Conservation (phyloP, 139 green algal species). For the Yamagishiella unicocca region DNA sequence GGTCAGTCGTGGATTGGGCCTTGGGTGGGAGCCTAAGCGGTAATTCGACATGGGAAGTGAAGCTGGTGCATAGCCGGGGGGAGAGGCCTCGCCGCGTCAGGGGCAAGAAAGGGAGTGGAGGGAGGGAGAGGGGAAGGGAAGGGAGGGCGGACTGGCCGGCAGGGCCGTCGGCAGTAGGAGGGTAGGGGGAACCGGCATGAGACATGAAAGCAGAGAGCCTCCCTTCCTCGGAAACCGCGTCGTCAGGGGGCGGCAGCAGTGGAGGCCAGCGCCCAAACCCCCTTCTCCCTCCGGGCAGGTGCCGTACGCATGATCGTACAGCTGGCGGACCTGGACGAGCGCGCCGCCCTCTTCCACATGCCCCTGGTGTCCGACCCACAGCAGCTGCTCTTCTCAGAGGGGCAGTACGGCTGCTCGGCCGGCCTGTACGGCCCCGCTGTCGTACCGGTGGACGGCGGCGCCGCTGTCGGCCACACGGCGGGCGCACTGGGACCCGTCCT, state of each 20-base stretch:
- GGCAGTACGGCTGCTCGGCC: neutral
- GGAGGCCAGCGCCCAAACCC: too few species aligned
- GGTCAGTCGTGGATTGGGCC: too few species aligned
- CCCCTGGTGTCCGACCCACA: conserved; percentile 24
- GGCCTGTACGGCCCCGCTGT: neutral
- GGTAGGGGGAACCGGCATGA: neutral
- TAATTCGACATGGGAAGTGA: too few species aligned
- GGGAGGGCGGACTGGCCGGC: neutral
- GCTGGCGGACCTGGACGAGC: conserved; percentile 27
- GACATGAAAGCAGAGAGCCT: neutral
- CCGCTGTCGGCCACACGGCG: neutral
- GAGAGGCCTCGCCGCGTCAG: too few species aligned
- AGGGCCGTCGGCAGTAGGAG: neutral
- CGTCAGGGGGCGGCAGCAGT: too few species aligned
- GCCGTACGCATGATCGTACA: neutral
- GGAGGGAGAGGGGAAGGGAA: neutral
- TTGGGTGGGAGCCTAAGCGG: too few species aligned
- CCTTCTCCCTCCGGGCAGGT: too few species aligned
- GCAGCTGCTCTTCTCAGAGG: neutral
- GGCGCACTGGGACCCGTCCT: conserved; percentile 5
- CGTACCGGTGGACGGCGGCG: neutral
- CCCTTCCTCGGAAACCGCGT: neutral
- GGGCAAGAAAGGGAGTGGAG: too few species aligned
- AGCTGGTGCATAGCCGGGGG: too few species aligned
- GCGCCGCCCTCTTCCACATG: conserved; percentile 25